These are phyloP conservation scores for Auricularia heimuer DNA, from an alignment of 768 basidiomycete species.

Conservation along the genomic window DNA sequence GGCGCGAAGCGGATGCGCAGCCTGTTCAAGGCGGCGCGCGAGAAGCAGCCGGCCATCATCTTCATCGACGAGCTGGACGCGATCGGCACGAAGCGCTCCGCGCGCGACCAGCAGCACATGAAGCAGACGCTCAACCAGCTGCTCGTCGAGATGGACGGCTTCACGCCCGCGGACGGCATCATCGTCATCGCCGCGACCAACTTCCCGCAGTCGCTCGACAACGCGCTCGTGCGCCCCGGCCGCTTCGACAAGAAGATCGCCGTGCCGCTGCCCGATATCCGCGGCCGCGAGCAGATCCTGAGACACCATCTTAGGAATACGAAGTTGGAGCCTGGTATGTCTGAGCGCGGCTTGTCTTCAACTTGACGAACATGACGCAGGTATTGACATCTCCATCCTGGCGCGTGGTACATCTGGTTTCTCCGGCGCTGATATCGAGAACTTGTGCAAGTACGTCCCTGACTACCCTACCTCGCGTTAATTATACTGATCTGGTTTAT, in stretches of 20 bases:
- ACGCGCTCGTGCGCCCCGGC: slow-evolving; percentile 91
- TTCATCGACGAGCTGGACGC: slow-evolving; percentile 98
- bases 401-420: slow-evolving; percentile 94
- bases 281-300: slow-evolving; percentile 86
- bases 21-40: slow-evolving; percentile 86
- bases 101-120: slow-evolving; percentile 79
- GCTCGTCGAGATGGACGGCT: slow-evolving; percentile 95
- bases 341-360: not conserved
- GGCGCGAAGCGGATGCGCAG: slow-evolving; percentile 94
- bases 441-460: slow-evolving; percentile 81
- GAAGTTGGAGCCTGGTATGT: slow-evolving; percentile 43
- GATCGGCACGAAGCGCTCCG: slow-evolving; percentile 80
- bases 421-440: slow-evolving; percentile 94
- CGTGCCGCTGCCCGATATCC: slow-evolving; percentile 90
- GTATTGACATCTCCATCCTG: slow-evolving; percentile 77
- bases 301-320: slow-evolving; percentile 85
- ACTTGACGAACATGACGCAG: slow-evolving; percentile 22
- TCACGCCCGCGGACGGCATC: slow-evolving; percentile 83
- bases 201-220: slow-evolving; percentile 87
- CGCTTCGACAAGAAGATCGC: slow-evolving; percentile 91
- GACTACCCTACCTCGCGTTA: not conserved
- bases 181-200: slow-evolving; percentile 98
- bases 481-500: not conserved
- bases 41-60: slow-evolving; percentile 93
- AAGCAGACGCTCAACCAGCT: slow-evolving; percentile 94